A percentile compares a stretch with the other conserved stretches of the same genome.
phyloP scores from a whole-genome alignment of 148 eudicot genomes.

The Rhododendron simsii region DNA sequence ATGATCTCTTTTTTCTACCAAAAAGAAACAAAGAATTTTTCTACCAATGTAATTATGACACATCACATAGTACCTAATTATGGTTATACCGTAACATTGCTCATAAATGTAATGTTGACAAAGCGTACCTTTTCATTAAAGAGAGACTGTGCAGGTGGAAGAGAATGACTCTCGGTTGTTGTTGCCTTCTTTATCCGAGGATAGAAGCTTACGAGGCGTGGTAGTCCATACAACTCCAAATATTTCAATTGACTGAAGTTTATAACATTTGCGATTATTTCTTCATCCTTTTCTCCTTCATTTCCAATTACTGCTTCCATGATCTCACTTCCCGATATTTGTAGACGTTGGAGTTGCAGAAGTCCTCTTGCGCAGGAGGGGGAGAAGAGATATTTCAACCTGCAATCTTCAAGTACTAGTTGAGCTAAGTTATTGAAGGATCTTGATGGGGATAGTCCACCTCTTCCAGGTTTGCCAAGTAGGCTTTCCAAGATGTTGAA shows the following conservation, averaged over 20 bases:
- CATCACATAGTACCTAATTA: no score
- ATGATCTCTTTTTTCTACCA: not conserved
- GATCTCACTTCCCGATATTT: not conserved
- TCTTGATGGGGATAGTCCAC: not conserved
- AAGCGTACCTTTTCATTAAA: not conserved
- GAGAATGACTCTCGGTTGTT: not conserved
- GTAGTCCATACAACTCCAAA: fast-evolving
- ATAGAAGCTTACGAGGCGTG: not conserved
- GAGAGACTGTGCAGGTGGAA: not conserved
- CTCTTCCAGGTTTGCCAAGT: not conserved
- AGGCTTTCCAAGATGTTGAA: not conserved
- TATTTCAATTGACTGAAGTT: not conserved
- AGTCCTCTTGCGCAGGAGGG: not conserved
- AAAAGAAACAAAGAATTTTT: no score
- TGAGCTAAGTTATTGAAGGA: not conserved
- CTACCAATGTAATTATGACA: no score
- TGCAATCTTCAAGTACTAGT: not conserved
- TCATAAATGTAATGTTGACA: not conserved
- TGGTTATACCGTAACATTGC: not conserved
- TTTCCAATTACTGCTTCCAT: not conserved
- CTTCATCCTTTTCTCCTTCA: not conserved
- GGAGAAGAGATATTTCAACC: not conserved
- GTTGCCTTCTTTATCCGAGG: not conserved
- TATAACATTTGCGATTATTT: not conserved
- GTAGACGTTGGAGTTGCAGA: fast-evolving